Conservation (phyloP, 768 basidiomycete genomes). For the Kwoniella sp. region DNA sequence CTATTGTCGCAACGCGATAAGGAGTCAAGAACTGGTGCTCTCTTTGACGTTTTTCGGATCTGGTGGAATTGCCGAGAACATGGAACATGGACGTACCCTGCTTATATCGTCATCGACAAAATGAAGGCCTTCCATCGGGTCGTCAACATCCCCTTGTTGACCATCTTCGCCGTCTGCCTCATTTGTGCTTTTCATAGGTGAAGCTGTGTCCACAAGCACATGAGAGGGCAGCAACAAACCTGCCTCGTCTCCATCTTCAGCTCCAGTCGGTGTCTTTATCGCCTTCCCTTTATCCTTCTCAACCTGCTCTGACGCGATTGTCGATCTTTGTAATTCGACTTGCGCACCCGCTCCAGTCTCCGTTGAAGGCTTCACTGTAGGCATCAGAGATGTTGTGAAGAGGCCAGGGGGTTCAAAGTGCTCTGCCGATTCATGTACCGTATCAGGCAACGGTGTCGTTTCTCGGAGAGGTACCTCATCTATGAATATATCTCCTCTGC, state of each 20-base stretch:
- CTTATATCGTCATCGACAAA: slow-evolving; percentile 45
- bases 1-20: background rate
- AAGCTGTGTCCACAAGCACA: slow-evolving; percentile 29
- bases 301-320: background rate
- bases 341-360: background rate
- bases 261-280: background rate
- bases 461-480: slow-evolving; percentile 17
- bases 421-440: background rate
- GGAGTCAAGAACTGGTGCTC: too few species aligned
- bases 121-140: slow-evolving; percentile 44
- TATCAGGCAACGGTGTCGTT: slow-evolving; percentile 8
- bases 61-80: background rate
- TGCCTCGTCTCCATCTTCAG: background rate
- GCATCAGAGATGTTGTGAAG: slow-evolving; percentile 21
- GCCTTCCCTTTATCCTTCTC: slow-evolving; percentile 4
- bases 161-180: slow-evolving; percentile 12
- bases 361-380: slow-evolving; percentile 5
- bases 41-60: too few species aligned
- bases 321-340: slow-evolving; percentile 18
- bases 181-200: slow-evolving; percentile 2
- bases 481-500: slow-evolving; percentile 17
- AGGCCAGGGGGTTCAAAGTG: slow-evolving; percentile 31
- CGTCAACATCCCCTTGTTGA: slow-evolving; percentile 8
- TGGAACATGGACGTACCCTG: slow-evolving; percentile 24
- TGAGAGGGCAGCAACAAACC: slow-evolving; percentile 36